Base-by-base conservation (phyloP, 306 rosid genomes). In the Arachis hypogaea region DNA sequence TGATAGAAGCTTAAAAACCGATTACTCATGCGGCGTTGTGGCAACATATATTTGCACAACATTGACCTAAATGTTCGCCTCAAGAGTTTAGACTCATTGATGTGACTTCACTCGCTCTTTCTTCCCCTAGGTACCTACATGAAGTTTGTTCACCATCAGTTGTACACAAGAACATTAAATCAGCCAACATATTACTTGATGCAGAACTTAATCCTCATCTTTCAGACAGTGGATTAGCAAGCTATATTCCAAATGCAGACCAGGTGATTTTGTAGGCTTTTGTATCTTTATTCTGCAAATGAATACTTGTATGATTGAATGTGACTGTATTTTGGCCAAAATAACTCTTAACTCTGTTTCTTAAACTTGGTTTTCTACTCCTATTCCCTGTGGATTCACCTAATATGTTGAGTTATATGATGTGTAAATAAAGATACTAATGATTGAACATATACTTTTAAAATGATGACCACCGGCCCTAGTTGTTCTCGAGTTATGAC, bases 191-290 rank as follows among this genome's bases (percentile, higher is more conserved):
- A 80, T 78, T 92, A 55, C 86, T 95, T 60, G 99, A 90, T 84
- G 59, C 76, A n/a, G 99, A 95, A 85, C 90, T 95, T 60, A 95
- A 92, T 76, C 99, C 99, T 68, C 98, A 95, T 76, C 93, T 95
- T 74, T 95, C 99, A 7, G 99, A 95, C 80, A 79, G 82, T 74
- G 98, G 99, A 75, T 76, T 95, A 66, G 97, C 93, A 59, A 88
- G 91, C 87, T 82, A 77, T 59, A 78, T 90, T 50, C 87, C 90
- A 71, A 89, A 88, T 82, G 89, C 90, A 11, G 90, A 87, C 68
- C 85, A 88, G 97, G 99, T 93, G 46, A 73, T 67, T 77, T 64
- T 50, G 58, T 42, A 38, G 57, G 74, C 40, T 55, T 57, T 51
- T 65, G 38, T 49, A 76, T 63, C 52, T 57, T 50, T 9, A 10